A percentile compares a stretch with the other conserved stretches of the same genome.
These are phyloP conservation scores for Populus pruinosa DNA, from an alignment of 345 rosid species.

Conservation along the genomic window DNA sequence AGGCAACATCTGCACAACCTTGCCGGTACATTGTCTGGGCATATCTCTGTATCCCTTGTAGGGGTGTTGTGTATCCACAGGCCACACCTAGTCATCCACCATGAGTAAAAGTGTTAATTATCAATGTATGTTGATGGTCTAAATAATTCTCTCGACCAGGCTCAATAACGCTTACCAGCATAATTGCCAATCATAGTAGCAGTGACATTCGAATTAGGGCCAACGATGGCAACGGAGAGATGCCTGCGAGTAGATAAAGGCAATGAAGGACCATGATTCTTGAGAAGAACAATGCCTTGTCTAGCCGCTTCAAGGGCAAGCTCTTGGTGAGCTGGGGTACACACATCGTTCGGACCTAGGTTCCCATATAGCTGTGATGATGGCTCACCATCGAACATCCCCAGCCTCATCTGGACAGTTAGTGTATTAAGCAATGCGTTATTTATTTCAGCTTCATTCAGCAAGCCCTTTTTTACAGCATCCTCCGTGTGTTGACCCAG, in stretches of 20 bases:
- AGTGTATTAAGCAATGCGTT: constrained; percentile 61
- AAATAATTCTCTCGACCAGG: background rate
- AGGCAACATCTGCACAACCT: constrained; percentile 24
- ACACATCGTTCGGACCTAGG: constrained; percentile 79
- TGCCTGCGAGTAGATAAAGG: constrained; percentile 58
- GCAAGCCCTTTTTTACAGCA: constrained; percentile 52
- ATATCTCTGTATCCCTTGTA: constrained; percentile 22
- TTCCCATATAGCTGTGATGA: constrained; percentile 57
- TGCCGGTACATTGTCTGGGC: constrained; percentile 14
- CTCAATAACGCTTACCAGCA: constrained; percentile 12
- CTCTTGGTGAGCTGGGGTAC: constrained; percentile 60
- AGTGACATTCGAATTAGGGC: constrained; percentile 79
- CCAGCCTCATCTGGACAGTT: constrained; percentile 86
- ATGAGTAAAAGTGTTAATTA: background rate
- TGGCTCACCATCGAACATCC: constrained; percentile 86
- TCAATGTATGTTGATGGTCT: background rate
- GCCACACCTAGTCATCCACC: constrained; percentile 18
- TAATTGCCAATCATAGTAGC: constrained; percentile 87
- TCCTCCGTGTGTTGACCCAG: constrained; percentile 59
- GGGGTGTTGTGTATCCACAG: constrained; percentile 17
- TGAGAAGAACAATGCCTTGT: constrained; percentile 81
- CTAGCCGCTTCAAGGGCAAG: constrained; percentile 84
- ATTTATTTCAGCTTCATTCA: constrained; percentile 51
- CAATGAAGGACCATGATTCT: constrained; percentile 47
- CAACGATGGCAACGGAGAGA: constrained; percentile 65